phyloP scores from a whole-genome alignment of 805 yeast genomes.

The Yamadazyma phyllophila region DNA sequence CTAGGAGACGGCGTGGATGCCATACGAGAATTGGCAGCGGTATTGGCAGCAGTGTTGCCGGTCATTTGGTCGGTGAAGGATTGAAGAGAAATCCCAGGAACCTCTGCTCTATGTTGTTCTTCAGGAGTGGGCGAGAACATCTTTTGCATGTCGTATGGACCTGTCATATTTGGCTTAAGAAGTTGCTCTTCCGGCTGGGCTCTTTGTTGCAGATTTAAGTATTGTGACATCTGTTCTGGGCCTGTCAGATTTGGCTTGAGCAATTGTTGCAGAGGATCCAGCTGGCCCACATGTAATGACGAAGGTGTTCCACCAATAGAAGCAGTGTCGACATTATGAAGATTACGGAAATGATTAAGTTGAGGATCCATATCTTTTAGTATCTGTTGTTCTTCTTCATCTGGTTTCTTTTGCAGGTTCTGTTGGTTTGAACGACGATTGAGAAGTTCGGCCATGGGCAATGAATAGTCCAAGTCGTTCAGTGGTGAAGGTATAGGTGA shows the following conservation, averaged over 20 bases:
- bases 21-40: conserved; percentile 38
- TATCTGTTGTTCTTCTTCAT: conserved; percentile 62
- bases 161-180: conserved; percentile 45
- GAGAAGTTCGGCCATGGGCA: conserved; percentile 77
- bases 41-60: conserved; percentile 29
- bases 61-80: conserved; percentile 44
- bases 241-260: conserved; percentile 45
- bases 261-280: conserved; percentile 13
- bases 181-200: conserved; percentile 11
- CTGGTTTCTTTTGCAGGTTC: conserved; percentile 14
- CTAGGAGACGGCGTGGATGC: conserved; percentile 22
- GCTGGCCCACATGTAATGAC: conserved; percentile 39
- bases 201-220: conserved; percentile 9
- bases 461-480: conserved; percentile 50
- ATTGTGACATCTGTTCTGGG: conserved; percentile 40
- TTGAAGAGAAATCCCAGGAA: conserved; percentile 37
- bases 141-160: conserved; percentile 34
- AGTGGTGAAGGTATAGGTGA: conserved; percentile 18
- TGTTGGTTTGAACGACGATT: conserved; percentile 31
- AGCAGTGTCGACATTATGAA: conserved; percentile 71
- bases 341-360: conserved; percentile 67
- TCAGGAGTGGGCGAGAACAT: conserved; percentile 16
- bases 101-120: conserved; percentile 1
- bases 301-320: conserved; percentile 69
- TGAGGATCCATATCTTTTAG: conserved; percentile 73